Evolutionary conservation across 1,284 basidiomycete genomes (phyloP).

Genomic region (Leccinum variabile): DNA sequence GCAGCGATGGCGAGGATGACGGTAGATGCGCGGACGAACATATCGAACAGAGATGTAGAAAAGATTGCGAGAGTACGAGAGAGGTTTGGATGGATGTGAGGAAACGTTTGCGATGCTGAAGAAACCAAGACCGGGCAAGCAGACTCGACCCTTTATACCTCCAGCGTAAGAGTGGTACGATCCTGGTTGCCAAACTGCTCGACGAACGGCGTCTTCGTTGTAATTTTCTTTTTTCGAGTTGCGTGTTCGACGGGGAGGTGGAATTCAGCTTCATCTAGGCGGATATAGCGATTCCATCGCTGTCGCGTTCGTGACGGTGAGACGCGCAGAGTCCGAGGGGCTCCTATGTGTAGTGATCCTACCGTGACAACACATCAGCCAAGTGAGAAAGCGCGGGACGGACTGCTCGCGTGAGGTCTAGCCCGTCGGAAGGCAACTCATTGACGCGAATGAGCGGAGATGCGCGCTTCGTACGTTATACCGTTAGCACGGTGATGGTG

Average conservation of each 20-base stretch:
- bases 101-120: neutral
- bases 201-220: slow-evolving; percentile 21
- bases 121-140: neutral
- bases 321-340: slow-evolving; percentile 4
- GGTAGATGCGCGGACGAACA: slow-evolving; percentile 17
- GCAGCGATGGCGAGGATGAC: slow-evolving; percentile 20
- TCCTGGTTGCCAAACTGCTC: neutral
- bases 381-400: slow-evolving; percentile 6
- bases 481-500: slow-evolving; percentile 11
- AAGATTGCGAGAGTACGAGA: neutral
- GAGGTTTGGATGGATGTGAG: neutral
- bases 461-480: slow-evolving; percentile 21
- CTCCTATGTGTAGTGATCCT: neutral
- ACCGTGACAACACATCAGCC: slow-evolving; percentile 9
- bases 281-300: slow-evolving; percentile 20
- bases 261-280: neutral
- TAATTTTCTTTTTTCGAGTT: slow-evolving; percentile 15
- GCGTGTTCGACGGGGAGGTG: slow-evolving; percentile 11
- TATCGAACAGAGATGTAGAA: neutral
- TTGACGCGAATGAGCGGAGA: slow-evolving; percentile 14
- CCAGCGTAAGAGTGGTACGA: slow-evolving; percentile 9
- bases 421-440: neutral
- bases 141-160: slow-evolving; percentile 19
- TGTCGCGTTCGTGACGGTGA: neutral
- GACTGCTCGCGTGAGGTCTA: neutral